Percentiles rank a stretch among this genome's conserved stretches.
Conservation (phyloP, 1,284 basidiomycete species). For the Leccinum variabile region DNA sequence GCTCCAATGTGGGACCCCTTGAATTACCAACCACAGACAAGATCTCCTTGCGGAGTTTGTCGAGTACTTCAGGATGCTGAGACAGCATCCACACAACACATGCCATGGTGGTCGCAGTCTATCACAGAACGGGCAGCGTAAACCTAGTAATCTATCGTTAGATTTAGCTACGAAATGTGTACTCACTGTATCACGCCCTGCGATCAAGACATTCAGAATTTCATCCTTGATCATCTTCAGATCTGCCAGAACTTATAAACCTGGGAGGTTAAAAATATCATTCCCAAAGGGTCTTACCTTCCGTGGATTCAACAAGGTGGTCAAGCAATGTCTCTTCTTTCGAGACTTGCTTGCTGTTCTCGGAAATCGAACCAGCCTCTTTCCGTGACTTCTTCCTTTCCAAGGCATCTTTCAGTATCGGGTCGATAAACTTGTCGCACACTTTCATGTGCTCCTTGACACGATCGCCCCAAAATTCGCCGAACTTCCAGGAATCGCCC, state of each 20-base stretch:
- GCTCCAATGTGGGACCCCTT: constrained; percentile 48
- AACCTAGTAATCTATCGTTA: neutral
- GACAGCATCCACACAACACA: constrained; percentile 56
- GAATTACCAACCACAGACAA: constrained; percentile 45
- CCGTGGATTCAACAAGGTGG: constrained; percentile 33
- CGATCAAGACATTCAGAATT: constrained; percentile 49
- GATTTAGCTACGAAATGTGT: neutral
- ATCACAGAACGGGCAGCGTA: constrained; percentile 6
- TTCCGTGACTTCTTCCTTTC: constrained; percentile 25
- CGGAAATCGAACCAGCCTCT: constrained; percentile 11
- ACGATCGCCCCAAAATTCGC: constrained; percentile 36
- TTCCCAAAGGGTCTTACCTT: constrained; percentile 16
- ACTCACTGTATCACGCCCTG: constrained; percentile 50
- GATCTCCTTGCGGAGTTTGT: constrained; percentile 56
- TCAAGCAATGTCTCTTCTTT: constrained; percentile 34
- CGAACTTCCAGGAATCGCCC: constrained; percentile 34
- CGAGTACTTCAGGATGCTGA: constrained; percentile 46
- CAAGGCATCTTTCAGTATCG: constrained; percentile 37
- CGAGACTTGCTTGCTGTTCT: constrained; percentile 16
- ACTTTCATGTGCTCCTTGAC: constrained; percentile 34
- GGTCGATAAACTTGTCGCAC: constrained; percentile 38
- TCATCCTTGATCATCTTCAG: constrained; percentile 45
- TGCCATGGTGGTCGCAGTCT: constrained; percentile 55
- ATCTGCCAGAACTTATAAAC: constrained; percentile 16
- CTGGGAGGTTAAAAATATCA: neutral